Base-by-base conservation (phyloP, 2,329 filamentous ascomycete genomes). In the Aspergillus pseudoglaucus region DNA sequence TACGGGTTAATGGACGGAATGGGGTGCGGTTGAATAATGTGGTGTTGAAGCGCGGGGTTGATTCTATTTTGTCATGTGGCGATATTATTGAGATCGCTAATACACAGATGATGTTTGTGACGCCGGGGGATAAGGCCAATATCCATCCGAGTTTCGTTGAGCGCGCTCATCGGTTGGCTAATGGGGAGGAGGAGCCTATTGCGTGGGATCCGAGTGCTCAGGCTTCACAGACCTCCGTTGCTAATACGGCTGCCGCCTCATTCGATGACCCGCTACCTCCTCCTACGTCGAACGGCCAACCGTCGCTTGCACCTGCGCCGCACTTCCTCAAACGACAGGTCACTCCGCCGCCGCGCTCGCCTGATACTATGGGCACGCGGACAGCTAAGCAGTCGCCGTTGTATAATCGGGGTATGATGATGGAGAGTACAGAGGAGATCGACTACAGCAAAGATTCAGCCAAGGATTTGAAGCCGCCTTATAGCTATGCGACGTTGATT, bases 51-150 rank as follows among this genome's bases (percentile, higher is more conserved):
- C 78, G 84, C 45, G 85, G 85, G 10, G 73, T 78, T 35, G 77
- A 81, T 32, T 79, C 82, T 30, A 73, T 81, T 25, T 77, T 98
- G 22, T 81, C 82, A 38, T 95, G 90, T 59, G 93, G 93, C 49
- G 85, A 91, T 64, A 88, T 97, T 39, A 84, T 98, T 49, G 90
- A 95, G 62, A 88, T 97, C 62, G 87, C 86, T 59, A 88, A 88
- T 46, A 87, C 93, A 1, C 91, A 98, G 73, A 98, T 98, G 93
- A 91, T 97, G 77, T 98, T 98, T 68, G 88, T 96, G 42, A 81
- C 95, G n/a, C 91, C 93, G 0, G 82, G 82, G 20, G 84, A 87
- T 47, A 80, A 81, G 20, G 76, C 90, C 22, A 76, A 80, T 42
- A 83, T 94, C 51, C 81, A 87, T 61, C 78, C 78, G 18, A 80